Percentiles rank a stretch among this genome's conserved stretches.
phyloP scores from a whole-genome alignment of 225 moss, liverwort and hornwort species.

The Physcomitrium patens region DNA sequence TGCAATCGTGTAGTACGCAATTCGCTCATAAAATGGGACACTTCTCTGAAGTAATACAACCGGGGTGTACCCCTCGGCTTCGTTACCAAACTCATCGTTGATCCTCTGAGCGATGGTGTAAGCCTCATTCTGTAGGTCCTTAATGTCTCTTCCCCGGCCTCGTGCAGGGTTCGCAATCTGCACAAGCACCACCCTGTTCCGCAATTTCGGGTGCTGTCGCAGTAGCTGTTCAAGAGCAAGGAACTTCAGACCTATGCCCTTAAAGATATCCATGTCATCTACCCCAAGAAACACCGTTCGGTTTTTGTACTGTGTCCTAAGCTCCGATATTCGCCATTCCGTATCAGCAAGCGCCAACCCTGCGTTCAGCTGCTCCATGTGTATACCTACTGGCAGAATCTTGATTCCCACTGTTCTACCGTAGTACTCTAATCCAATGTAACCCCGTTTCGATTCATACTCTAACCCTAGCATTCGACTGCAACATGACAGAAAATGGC shows the following conservation, averaged over 20 bases:
- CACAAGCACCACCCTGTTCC: constrained; percentile 75
- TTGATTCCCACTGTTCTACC: constrained; percentile 93
- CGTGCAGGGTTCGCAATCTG: constrained; percentile 87
- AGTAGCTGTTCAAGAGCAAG: constrained; percentile 87
- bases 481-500: constrained; percentile 90
- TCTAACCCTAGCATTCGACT: constrained; percentile 90
- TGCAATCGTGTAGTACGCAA: constrained; percentile 84
- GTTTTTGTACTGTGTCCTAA: constrained; percentile 60
- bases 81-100: constrained; percentile 74
- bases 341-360: constrained; percentile 66
- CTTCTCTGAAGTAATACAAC: constrained; percentile 71
- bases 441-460: constrained; percentile 83
- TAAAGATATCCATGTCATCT: constrained; percentile 95
- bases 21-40: constrained; percentile 75
- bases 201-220: constrained; percentile 61
- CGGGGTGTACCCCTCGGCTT: constrained; percentile 65
- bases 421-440: constrained; percentile 93
- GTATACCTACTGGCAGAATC: constrained; percentile 93
- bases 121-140: constrained; percentile 79
- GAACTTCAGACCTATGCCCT: constrained; percentile 88
- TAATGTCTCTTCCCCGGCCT: constrained; percentile 71
- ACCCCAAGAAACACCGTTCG: constrained; percentile 80
- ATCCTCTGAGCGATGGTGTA: constrained; percentile 69
- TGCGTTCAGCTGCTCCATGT: constrained; percentile 83
- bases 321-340: constrained; percentile 69